A percentile compares a stretch with the other conserved stretches of the same genome.
These are phyloP conservation scores for Chloromonas sp. DNA, from an alignment of 163 green algal genomes.

Conservation along the genomic window DNA sequence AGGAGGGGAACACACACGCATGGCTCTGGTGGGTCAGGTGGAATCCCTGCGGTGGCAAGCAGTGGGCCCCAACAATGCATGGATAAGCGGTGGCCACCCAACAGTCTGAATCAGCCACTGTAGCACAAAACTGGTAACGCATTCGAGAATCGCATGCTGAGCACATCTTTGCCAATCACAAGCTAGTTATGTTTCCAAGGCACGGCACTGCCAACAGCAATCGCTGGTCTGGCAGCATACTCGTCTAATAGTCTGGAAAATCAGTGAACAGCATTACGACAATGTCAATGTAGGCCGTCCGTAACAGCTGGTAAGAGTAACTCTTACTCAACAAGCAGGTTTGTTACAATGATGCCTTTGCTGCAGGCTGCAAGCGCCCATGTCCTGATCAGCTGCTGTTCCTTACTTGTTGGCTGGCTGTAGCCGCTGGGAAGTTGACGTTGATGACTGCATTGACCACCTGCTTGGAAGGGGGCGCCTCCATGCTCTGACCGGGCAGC, in stretches of 20 bases:
- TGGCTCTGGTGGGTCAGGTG: constrained; percentile 30
- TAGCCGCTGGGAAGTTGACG: constrained; percentile 38
- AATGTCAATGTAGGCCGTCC: no score
- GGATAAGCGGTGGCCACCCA: background rate
- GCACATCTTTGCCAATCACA: background rate
- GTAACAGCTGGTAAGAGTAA: no score
- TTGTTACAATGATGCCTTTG: no score
- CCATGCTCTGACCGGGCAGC: constrained; percentile 11
- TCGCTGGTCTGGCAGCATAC: no score
- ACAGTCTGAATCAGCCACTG: background rate
- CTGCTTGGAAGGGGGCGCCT: background rate
- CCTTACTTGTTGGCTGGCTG: background rate
- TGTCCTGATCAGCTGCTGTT: background rate
- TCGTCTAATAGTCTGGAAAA: background rate
- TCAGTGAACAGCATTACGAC: background rate
- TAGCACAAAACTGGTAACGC: background rate
- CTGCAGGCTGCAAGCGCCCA: no score
- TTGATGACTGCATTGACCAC: constrained; percentile 25
- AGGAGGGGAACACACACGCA: constrained; percentile 38
- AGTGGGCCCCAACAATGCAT: background rate
- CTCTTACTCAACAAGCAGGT: no score
- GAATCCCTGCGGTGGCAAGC: constrained; percentile 18
- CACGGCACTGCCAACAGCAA: no score
- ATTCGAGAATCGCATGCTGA: background rate
- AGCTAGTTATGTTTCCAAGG: no score